Base-by-base conservation (phyloP, 192 early-diverging fungal species). In the Oehlia diaphana region DNA sequence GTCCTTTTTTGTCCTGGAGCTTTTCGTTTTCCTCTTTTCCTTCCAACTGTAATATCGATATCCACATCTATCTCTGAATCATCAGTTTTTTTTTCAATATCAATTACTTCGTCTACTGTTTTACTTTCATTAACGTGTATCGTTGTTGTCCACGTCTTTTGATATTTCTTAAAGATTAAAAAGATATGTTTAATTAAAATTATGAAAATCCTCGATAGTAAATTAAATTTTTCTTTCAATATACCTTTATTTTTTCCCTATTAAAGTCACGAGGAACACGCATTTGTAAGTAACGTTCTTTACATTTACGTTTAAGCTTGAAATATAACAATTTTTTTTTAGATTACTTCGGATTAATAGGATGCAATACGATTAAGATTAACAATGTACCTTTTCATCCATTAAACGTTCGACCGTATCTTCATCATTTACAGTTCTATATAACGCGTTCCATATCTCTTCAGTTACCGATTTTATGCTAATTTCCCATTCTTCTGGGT, bases 381-480 rank as follows among this genome's bases (percentile, higher is more conserved):
- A 63, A 21, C 61, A 42, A n/a, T 37, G n/a, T 2, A 79, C 68
- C 9, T 71, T 79, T 71, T 31, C 44, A 62, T 37, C 31, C 77
- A 79, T 79, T 63, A 69, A 71, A 61, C 71, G 23, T 16, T 69
- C 53, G 6, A 67, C 68, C 7, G 49, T 35, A 39, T 68, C 19
- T 58, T 62, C 35, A 42, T 79, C 77, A 63, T 79, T 79, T 37
- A 69, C 71, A n/a, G 77, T 28, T 63, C 49, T 53, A 31, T 42
- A 26, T 71, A 79, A 79, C 23, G 77, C 67, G 39, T 79, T 69
- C 68, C 44, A 79, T 23, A 71, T 79, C n/a, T 12, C 14, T 72
- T 79, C 53, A 10, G 53, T 58, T n/a, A 58, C 53, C 12, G 53
- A 58, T 58, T 58, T 58, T 58, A 58, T 58, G 6, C 53, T 58